Evolutionary conservation across 108 stramenopile species (phyloP).

Genomic region (Pelagomonas calceolata): DNA sequence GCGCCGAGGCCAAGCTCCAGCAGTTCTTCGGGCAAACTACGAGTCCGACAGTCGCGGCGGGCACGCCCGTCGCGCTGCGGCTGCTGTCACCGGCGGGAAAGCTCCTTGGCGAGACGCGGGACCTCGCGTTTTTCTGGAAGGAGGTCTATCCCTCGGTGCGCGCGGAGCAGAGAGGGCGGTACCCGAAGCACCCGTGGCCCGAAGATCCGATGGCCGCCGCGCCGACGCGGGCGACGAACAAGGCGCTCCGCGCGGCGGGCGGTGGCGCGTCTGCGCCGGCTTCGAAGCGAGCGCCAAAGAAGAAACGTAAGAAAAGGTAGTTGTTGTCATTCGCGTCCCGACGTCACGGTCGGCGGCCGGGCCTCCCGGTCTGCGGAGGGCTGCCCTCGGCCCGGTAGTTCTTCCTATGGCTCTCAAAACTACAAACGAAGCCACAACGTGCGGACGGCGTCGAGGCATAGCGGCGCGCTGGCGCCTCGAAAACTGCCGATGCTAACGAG

Average conservation of each 20-base stretch:
- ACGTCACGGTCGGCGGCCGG: too few species aligned
- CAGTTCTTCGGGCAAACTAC: conserved; percentile 47
- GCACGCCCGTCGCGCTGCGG: conserved; percentile 31
- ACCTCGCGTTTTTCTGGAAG: conserved; percentile 52
- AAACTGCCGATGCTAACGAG: too few species aligned
- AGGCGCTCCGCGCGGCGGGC: conserved; percentile 3
- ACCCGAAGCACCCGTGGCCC: conserved; percentile 60
- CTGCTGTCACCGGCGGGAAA: conserved; percentile 47
- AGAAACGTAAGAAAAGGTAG: too few species aligned
- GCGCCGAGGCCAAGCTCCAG: conserved; percentile 48
- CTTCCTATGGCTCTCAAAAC: too few species aligned
- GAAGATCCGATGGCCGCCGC: conserved; percentile 42
- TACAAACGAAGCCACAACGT: too few species aligned
- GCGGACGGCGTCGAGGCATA: too few species aligned
- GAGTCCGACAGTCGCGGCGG: conserved; percentile 29
- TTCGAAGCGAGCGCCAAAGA: too few species aligned
- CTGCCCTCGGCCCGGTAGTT: too few species aligned
- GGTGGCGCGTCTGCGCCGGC: too few species aligned
- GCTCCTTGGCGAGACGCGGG: conserved; percentile 39
- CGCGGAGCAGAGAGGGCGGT: conserved; percentile 46
- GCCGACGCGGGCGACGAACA: conserved; percentile 46
- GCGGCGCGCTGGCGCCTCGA: too few species aligned
- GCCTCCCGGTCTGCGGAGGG: too few species aligned
- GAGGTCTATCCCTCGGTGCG: conserved; percentile 45
- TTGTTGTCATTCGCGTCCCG: too few species aligned